These are phyloP conservation scores for Leptographium lundbergii DNA, from an alignment of 2,329 filamentous ascomycete species.

Conservation along the genomic window DNA sequence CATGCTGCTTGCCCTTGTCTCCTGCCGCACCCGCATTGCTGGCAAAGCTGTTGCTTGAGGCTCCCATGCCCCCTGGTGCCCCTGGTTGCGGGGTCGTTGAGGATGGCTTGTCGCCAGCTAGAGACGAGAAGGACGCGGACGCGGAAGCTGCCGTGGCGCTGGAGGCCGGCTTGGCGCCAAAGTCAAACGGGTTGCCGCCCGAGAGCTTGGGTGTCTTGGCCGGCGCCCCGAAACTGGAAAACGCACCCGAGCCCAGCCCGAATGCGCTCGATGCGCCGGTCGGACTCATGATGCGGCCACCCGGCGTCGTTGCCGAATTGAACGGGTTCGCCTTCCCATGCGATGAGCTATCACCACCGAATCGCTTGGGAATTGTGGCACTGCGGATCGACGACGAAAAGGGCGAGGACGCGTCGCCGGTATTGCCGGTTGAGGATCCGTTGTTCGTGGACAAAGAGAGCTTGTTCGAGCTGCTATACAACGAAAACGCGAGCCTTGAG, in stretches of 20 bases:
- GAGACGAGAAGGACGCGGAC: slow-evolving; percentile 11
- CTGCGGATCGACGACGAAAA: slow-evolving; percentile 40
- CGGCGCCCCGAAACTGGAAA: slow-evolving; percentile 82
- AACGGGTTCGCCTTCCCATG: slow-evolving; percentile 71
- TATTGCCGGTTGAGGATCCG: slow-evolving; percentile 5
- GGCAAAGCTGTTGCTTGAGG: neutral
- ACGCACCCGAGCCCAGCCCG: slow-evolving; percentile 85
- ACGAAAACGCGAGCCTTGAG: slow-evolving; percentile 5
- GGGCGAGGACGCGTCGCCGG: slow-evolving; percentile 27
- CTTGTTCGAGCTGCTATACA: slow-evolving; percentile 57
- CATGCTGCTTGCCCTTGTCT: slow-evolving; percentile 27
- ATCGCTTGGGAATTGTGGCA: slow-evolving; percentile 56
- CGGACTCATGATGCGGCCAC: slow-evolving; percentile 58
- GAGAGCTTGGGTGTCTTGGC: slow-evolving; percentile 80
- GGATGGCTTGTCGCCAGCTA: slow-evolving; percentile 51
- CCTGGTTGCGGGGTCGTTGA: slow-evolving; percentile 30
- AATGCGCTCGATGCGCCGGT: slow-evolving; percentile 76
- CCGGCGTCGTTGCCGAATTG: slow-evolving; percentile 59
- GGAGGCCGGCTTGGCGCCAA: slow-evolving; percentile 40
- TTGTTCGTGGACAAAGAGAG: slow-evolving; percentile 65
- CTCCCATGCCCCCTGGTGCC: slow-evolving; percentile 15
- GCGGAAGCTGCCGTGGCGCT: slow-evolving; percentile 16
- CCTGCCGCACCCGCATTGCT: slow-evolving; percentile 16
- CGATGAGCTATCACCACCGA: slow-evolving; percentile 59
- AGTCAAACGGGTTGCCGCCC: slow-evolving; percentile 61